These are phyloP conservation scores for Tetrahymena elliotti DNA, from an alignment of 73 alveolate species.

Conservation along the genomic window DNA sequence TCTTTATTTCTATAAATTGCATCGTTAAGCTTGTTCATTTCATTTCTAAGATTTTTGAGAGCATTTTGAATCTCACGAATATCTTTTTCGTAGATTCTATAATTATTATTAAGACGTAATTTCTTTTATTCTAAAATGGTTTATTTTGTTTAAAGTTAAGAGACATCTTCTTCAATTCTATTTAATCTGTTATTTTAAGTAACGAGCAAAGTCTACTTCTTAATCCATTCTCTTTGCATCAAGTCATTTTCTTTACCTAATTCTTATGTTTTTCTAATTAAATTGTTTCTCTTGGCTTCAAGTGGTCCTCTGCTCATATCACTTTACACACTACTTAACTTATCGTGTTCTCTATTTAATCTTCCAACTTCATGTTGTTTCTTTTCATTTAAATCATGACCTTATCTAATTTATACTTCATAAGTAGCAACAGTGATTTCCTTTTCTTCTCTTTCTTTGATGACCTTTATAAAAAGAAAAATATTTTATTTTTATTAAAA, in stretches of 20 bases:
- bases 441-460: constrained; percentile 80
- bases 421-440: constrained; percentile 81
- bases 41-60: constrained; percentile 86
- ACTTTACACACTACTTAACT: constrained; percentile 72
- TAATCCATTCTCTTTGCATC: constrained; percentile 93
- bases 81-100: constrained; percentile 82
- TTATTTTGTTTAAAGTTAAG: constrained; percentile 74
- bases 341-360: constrained; percentile 84
- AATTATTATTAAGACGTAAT: constrained; percentile 76
- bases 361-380: constrained; percentile 91
- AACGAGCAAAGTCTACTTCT: constrained; percentile 82
- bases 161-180: constrained; percentile 68
- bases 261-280: constrained; percentile 70
- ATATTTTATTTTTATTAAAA: too few relatives aligned
- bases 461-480: constrained; percentile 21
- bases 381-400: constrained; percentile 85
- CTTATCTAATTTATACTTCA: constrained; percentile 75
- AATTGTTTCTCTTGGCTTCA: constrained; percentile 81
- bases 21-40: constrained; percentile 92
- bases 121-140: constrained; percentile 88
- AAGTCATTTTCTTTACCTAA: constrained; percentile 66
- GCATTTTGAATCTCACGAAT: constrained; percentile 84
- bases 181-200: constrained; percentile 68
- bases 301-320: constrained; percentile 91
- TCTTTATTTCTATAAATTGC: constrained; percentile 76